These are phyloP conservation scores for Trichoderma sp. DNA, from an alignment of 2,329 filamentous ascomycete species.

Conservation along the genomic window DNA sequence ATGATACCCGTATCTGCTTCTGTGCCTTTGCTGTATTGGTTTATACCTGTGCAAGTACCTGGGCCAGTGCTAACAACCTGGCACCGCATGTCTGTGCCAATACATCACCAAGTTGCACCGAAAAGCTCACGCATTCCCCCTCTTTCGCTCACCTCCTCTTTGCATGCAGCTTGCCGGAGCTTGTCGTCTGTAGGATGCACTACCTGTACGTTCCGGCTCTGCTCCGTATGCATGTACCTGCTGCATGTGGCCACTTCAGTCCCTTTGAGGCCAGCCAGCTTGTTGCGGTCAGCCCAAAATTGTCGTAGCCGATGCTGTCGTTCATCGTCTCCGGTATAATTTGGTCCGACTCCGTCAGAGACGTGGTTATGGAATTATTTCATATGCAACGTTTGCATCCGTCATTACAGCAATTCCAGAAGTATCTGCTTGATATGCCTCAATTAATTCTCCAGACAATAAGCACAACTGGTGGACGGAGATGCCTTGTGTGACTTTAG, in stretches of 20 bases:
- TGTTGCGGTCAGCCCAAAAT: not conserved
- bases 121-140: not conserved
- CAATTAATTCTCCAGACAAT: not conserved
- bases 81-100: not conserved
- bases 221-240: not conserved
- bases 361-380: not conserved
- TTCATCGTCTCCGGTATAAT: not conserved
- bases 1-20: not conserved
- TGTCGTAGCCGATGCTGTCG: not conserved
- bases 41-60: not conserved
- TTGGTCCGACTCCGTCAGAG: not conserved
- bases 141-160: not conserved
- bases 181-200: not conserved
- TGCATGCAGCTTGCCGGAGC: not conserved
- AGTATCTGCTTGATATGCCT: not conserved
- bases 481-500: not conserved
- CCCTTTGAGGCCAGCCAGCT: not conserved
- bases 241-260: not conserved
- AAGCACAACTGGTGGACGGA: not conserved
- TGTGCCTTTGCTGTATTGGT: not conserved
- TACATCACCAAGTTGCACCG: not conserved
- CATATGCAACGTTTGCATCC: not conserved
- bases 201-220: not conserved
- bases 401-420: not conserved
- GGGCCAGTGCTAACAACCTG: not conserved